phyloP scores from a whole-genome alignment of 2,329 filamentous ascomycete genomes.

The Chaetomium sp. region DNA sequence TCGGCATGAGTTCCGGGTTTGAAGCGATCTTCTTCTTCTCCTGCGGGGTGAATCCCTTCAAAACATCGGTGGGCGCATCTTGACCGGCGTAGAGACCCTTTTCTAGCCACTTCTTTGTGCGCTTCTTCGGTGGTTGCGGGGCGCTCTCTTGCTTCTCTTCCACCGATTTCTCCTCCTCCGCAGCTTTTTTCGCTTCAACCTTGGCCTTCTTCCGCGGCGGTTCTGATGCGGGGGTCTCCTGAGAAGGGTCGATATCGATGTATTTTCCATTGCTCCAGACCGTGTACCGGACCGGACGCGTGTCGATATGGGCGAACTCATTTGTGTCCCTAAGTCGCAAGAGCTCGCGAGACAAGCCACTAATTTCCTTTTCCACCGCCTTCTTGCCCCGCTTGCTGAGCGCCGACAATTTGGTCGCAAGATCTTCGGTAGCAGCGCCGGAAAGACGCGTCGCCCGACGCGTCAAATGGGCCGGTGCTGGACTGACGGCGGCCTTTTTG shows the following conservation, averaged over 20 bases:
- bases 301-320: slow-evolving; percentile 54
- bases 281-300: slow-evolving; percentile 49
- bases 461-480: slow-evolving; percentile 24
- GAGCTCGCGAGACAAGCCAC: slow-evolving; percentile 50
- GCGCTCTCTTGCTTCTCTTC: slow-evolving; percentile 31
- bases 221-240: slow-evolving; percentile 32
- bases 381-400: slow-evolving; percentile 57
- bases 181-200: slow-evolving; percentile 22
- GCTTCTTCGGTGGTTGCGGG: slow-evolving; percentile 21
- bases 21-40: slow-evolving; percentile 48
- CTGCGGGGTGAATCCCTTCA: slow-evolving; percentile 40
- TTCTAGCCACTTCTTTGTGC: slow-evolving; percentile 67
- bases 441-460: slow-evolving; percentile 41
- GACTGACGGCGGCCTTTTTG: slow-evolving; percentile 27
- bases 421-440: slow-evolving; percentile 38
- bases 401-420: slow-evolving; percentile 43
- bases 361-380: slow-evolving; percentile 41
- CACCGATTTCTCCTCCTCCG: slow-evolving; percentile 15
- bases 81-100: slow-evolving; percentile 88
- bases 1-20: slow-evolving; percentile 42
- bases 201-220: slow-evolving; percentile 33
- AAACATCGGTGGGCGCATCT: slow-evolving; percentile 43
- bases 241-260: slow-evolving; percentile 38
- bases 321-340: slow-evolving; percentile 55
- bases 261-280: slow-evolving; percentile 62